These are phyloP conservation scores for Endogone sp. DNA, from an alignment of 192 early-diverging fungal species.

Conservation along the genomic window DNA sequence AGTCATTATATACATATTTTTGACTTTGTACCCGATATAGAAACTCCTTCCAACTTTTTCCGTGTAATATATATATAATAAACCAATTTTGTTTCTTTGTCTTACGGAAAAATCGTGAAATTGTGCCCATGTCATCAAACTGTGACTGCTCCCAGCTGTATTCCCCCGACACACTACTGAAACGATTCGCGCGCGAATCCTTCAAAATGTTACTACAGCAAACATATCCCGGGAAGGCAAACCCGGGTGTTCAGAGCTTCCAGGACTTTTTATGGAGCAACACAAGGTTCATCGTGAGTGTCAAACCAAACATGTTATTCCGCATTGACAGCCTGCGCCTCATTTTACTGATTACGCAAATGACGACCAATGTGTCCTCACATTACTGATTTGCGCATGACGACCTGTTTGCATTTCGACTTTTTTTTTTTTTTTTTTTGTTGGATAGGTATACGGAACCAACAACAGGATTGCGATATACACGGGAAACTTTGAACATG, in stretches of 20 bases:
- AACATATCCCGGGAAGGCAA: constrained; percentile 51
- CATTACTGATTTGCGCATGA: neutral
- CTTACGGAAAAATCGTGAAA: no score
- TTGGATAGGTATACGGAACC: constrained; percentile 44
- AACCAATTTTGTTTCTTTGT: no score
- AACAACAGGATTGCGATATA: constrained; percentile 47
- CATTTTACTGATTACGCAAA: constrained; percentile 5
- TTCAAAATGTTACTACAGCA: constrained; percentile 48
- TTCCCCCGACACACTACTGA: no score
- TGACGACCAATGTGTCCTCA: neutral
- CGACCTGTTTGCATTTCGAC: no score
- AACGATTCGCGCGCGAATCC: no score
- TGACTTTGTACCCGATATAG: no score
- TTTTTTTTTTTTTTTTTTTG: neutral
- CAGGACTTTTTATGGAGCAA: constrained; percentile 32
- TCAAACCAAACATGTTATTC: no score
- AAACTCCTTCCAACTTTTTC: no score
- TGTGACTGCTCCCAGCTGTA: no score
- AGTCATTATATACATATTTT: neutral
- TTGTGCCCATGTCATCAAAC: no score
- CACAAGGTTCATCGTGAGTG: constrained; percentile 48
- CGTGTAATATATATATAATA: no score
- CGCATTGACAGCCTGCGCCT: no score
- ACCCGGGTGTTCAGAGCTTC: constrained; percentile 39
- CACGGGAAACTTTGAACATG: constrained; percentile 36